These are phyloP conservation scores for Smallanthus sonchifolius DNA, from an alignment of 129 eudicot species.

Conservation along the genomic window DNA sequence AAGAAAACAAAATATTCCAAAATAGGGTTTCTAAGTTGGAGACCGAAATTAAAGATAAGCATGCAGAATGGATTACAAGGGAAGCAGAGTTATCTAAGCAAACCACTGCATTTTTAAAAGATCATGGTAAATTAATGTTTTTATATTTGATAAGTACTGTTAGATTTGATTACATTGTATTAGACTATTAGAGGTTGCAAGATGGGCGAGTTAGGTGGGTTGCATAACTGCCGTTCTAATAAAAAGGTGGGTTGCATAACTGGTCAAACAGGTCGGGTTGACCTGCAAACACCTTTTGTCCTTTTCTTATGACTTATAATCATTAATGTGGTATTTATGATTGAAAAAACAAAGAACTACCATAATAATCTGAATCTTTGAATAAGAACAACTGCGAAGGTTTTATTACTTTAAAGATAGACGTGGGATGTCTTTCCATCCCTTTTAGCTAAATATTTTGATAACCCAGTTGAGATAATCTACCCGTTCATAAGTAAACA, in stretches of 20 bases:
- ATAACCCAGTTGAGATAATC: no score
- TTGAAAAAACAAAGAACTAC: not conserved
- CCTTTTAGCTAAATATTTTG: no score
- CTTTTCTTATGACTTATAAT: no score
- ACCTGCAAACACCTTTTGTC: no score
- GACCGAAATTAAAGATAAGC: conserved; percentile 43
- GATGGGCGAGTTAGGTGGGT: not conserved
- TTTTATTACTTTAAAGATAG: no score
- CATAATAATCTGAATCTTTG: no score
- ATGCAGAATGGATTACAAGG: conserved; percentile 38
- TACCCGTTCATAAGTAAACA: no score
- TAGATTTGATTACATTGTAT: not conserved
- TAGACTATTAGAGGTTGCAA: not conserved
- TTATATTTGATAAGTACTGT: not conserved
- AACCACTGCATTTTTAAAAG: conserved; percentile 14
- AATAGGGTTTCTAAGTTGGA: conserved; percentile 43
- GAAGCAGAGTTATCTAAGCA: conserved; percentile 45
- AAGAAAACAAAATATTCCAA: conserved; percentile 45
- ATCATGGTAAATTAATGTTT: conserved; percentile 21
- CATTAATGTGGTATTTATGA: no score
- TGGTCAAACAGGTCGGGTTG: not conserved
- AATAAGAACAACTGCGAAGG: no score
- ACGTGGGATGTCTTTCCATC: no score
- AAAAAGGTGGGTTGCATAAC: not conserved
- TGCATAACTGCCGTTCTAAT: no score